Evolutionary conservation across 306 rosid species (phyloP), one percentile per base, ranked within the genome.

Genomic region (Dryas alaskensis): DNA sequence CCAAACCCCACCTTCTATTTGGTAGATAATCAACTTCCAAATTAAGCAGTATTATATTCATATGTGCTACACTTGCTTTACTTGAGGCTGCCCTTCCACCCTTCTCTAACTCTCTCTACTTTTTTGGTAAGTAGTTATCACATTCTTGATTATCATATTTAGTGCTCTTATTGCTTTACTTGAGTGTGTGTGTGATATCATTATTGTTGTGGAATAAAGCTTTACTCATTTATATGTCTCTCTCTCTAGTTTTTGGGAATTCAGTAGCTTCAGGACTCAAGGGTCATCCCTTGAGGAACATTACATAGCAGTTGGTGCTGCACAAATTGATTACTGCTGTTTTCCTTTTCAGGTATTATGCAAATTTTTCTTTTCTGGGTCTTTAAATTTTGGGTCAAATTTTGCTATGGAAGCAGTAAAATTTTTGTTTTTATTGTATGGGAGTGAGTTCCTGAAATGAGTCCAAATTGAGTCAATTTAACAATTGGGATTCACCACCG

Each of bases 101-200:
- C 39, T 40, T 10, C 25, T 59, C 45, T 45, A 59, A 16, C 77
- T 64, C 70, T 74, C 77, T 83, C 69, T 60, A 44, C 65, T 81
- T 58, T 79, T 80, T 72, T 71, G 85, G 87, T 43, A 71, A 87
- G 80, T 77, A 87, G 79, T 77, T 71, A 82, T 80, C 81, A 75
- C 65, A 39, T 67, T 81, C 69, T 52, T 75, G 67, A 48, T 79
- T 65, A 72, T 80, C 76, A 73, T 70, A 64, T 73, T 39, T 65
- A 64, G 60, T 76, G 68, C 60, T 50, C 63, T 40, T 78, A 78
- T 67, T 63, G 73, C 86, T 83, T 78, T 75, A 59, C 74, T 79
- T 76, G 74, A 77, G 69, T 72, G 60, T 77, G 48, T 76, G 65
- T 76, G 83, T 72, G 39, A 54, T 66, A 46, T 13, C 16, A 16